Base-by-base conservation (phyloP, 352 stramenopile species). In the Phytophthora fragariae region DNA sequence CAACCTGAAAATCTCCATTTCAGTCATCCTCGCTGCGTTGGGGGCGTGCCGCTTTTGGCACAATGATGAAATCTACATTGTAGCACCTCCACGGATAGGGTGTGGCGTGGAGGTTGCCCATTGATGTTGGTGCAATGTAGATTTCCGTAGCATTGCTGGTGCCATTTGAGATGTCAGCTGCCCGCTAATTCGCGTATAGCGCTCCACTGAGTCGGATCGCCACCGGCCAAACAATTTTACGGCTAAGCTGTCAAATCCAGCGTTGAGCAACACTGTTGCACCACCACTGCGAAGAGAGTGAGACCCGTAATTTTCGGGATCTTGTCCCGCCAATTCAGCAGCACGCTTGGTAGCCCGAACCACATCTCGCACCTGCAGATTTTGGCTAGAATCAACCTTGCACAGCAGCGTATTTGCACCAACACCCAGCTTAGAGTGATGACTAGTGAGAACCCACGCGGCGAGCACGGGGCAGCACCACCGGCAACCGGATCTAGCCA, bases 391-490 rank as follows among this genome's bases (percentile, higher is more conserved):
- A 21, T 60, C 33, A 2, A 62, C 14, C 21, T 61, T 68, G 62
- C 50, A 68, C 9, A 68, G 17, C 19, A 68, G 27, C 10, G 49
- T 49, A 33, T 56, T 62, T 39, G 6, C 50, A 6, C 2, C 19
- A 35, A 27, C 21, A 2, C 37, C 52, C 5, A 61, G 21, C 8
- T 21, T 12, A 6, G 44, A 55, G 37, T 68, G 62, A 29, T 68
- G 62, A 14, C 53, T 7, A 3, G 61, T 53, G 2, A 55, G 62
- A 21, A 53, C 62, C 50, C 52, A 60, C 14, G 37, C 50, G n/a
- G 49, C 62, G 4, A 61, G n/a, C 8, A 68, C 62, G 2, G 62
- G 50, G 19, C 62, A 68, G 21, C 62, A 68, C 62, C 52, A 68
- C 2, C 7, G 1, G 5, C 17, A 11, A 17, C 62, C 62, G 1